Evolutionary conservation across 306 rosid species (phyloP), one percentile per base, ranked within the genome.

Genomic region (Cicer bijugum): DNA sequence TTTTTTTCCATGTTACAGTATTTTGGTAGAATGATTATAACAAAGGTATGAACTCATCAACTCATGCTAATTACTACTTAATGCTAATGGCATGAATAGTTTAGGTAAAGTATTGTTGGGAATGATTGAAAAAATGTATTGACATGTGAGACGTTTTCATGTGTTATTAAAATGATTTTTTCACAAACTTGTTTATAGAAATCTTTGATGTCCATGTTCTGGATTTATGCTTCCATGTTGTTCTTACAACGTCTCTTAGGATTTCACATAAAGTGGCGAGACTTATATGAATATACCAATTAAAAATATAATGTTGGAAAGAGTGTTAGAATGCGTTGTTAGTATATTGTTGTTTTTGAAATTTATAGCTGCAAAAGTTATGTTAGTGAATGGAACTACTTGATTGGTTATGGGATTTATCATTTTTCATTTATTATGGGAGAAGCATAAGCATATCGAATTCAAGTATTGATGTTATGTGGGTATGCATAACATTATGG

Each of bases 381-480:
- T 3, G 4, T 28, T 28, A 28, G 85, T 86, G 16, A 88, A 84
- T 74, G 87, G 88, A 2, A 81, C 86, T 6, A 82, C 82, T 0
- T 86, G 88, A 6, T 57, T 72, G 16, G 76, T 82, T 9, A 57
- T 42, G n/a, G 74, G 76, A 14, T 85, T 87, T 87, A 79, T 12
- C 2, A 40, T 4, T 19, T 19, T 33, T 56, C 66, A 39, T 48
- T 8, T 56, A 19, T 16, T 17, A 1, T 11, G 44, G 35, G 48
- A 3, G 4, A 53, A 57, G 15, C 58, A 51, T 7, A 15, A 15
- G 58, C 58, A 11, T 4, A 10, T 46, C 1, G 51, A 46, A n/a
- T 46, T 11, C 51, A 28, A 28, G 4, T 28, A 28, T 28, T 46
- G 51, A 46, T 46, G 51, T 11, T 45, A 28, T 4, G 35, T 28